These are phyloP conservation scores for Fusarium multiceps DNA, from an alignment of 2,329 filamentous ascomycete genomes.

Conservation along the genomic window DNA sequence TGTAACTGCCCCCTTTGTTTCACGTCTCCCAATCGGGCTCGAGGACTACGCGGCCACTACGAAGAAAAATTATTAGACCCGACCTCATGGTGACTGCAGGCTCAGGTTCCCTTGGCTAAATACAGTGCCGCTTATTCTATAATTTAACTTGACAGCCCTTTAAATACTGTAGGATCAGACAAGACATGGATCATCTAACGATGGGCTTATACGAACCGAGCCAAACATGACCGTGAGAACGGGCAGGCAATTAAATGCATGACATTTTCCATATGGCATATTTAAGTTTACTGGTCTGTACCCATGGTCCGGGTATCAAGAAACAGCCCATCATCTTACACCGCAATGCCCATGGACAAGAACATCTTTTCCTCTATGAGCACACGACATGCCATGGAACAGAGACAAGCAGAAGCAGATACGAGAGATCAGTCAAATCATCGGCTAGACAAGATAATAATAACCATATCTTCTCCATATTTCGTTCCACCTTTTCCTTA, in stretches of 20 bases:
- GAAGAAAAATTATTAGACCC: constrained; percentile 12
- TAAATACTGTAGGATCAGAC: constrained; percentile 8
- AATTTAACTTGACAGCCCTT: constrained; percentile 5
- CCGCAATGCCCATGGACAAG: not conserved
- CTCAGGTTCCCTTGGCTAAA: constrained; percentile 1
- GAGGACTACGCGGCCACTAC: constrained; percentile 29
- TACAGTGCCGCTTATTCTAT: constrained; percentile 14
- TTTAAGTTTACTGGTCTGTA: not conserved
- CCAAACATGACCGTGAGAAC: not conserved
- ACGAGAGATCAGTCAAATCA: constrained; percentile 24
- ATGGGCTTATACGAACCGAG: constrained; percentile 15
- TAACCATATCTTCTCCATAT: constrained; percentile 30
- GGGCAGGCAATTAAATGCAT: constrained; percentile 21
- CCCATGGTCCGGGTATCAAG: not conserved
- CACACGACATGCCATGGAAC: constrained; percentile 10
- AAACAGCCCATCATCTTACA: constrained; percentile 18
- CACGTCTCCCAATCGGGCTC: constrained; percentile 43
- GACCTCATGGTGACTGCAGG: constrained; percentile 1
- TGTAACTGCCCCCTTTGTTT: constrained; percentile 39
- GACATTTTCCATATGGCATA: constrained; percentile 7
- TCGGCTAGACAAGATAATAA: constrained; percentile 12
- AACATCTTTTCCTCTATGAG: constrained; percentile 20
- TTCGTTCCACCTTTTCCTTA: constrained; percentile 21
- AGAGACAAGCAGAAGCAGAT: constrained; percentile 23
- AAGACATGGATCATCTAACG: constrained; percentile 11